Evolutionary conservation across 129 eudicot genomes (phyloP), one percentile per base, ranked within the genome.

Genomic region (Tagetes erecta): DNA sequence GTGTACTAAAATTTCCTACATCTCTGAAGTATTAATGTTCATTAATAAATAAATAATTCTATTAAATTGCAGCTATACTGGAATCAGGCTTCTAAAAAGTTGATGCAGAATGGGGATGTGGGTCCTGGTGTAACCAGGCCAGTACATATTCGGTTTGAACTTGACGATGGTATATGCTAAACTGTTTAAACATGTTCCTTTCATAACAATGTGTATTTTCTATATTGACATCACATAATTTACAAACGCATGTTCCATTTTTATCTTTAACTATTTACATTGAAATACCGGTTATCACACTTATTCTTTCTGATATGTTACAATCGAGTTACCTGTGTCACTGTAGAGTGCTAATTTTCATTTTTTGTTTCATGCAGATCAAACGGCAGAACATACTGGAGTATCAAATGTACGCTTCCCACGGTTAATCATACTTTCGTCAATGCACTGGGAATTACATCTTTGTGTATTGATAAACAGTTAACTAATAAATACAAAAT

Each of bases 91-190:
- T 67, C 74, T 52, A 73, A 73, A 53, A 75, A 58, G 35, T 80
- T 75, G 59, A 70, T 40, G 55, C 64, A 64, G 80, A 65, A 78
- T 53, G 80, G 73, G 75, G 71, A 64, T 67, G 71, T 52, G 68
- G 96, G 68, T 14, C 77, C 70, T 71, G 91, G 83, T 76, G 83
- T 66, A 33, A 68, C 77, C 74, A 87, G 83, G 81, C 98, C 97
- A 34, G 97, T 91, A 12, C 96, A 90, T 71, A 88, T 88, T 70
- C 91, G 97, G 30, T 90, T 90, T 83, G 89, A 87, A 74, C 76
- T 70, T 44, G 90, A 70, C 38, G 76, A 83, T 83, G 97, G 98
- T 94, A 40, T 35, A 42, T 69, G 42, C 55, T 31, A 71, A 37
- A 50, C 52, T 11, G 52, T 75, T 27, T 7, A 35, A 36, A 35